Conservation (phyloP, 1,284 basidiomycete species). For the Cryptococcus maquisensis region DNA sequence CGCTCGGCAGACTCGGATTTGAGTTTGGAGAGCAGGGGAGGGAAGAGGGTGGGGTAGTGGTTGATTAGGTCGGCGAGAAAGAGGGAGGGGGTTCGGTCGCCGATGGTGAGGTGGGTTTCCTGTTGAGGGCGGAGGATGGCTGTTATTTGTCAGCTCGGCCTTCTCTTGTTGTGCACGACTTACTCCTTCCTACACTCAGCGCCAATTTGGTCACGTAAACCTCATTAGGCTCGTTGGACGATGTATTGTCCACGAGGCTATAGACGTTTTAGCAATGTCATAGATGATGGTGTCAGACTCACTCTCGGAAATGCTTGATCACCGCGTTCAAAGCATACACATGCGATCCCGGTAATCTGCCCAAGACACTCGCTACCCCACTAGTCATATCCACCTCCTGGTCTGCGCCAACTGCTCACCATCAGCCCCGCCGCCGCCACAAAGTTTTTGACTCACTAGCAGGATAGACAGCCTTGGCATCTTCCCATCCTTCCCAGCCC, state of each 20-base stretch:
- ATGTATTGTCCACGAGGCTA: slow-evolving; percentile 67
- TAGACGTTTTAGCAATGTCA: neutral
- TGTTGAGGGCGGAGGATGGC: slow-evolving; percentile 75
- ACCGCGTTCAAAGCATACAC: slow-evolving; percentile 76
- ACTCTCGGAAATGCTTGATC: slow-evolving; percentile 72
- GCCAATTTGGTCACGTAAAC: slow-evolving; percentile 81
- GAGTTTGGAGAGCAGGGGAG: slow-evolving; percentile 74
- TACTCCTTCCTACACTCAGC: slow-evolving; percentile 77
- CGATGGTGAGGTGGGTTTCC: slow-evolving; percentile 76
- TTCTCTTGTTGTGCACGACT: slow-evolving; percentile 34
- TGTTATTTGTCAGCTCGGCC: slow-evolving; percentile 33
- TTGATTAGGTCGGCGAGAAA: slow-evolving; percentile 79
- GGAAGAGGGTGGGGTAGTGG: slow-evolving; percentile 70
- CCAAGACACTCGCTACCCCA: slow-evolving; percentile 64
- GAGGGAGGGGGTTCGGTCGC: slow-evolving; percentile 75
- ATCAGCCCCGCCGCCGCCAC: slow-evolving; percentile 7
- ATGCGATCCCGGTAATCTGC: slow-evolving; percentile 72
- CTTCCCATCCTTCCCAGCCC: slow-evolving; percentile 82
- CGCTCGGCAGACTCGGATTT: slow-evolving; percentile 73
- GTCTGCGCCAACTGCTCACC: slow-evolving; percentile 56
- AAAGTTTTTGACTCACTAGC: slow-evolving; percentile 46
- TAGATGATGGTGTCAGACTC: slow-evolving; percentile 33
- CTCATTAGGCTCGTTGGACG: slow-evolving; percentile 63
- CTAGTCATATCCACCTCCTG: slow-evolving; percentile 60
- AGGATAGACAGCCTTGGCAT: slow-evolving; percentile 76